Conservation (phyloP, 192 early-diverging fungal species). For the Phlyctochytrium arcticum region DNA sequence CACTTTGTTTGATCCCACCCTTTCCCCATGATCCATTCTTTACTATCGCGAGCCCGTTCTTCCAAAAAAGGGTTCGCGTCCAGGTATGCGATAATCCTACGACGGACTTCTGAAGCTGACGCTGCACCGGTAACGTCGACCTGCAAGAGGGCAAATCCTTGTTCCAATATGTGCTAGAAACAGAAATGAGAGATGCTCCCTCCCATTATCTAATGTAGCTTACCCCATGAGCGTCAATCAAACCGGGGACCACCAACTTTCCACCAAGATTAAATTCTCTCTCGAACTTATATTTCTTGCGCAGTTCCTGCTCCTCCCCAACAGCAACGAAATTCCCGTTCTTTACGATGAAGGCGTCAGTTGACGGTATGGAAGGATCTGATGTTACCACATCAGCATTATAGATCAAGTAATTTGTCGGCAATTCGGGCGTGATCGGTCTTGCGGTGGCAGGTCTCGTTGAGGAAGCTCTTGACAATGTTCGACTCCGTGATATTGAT, state of each 20-base stretch:
- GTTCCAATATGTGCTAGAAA: conserved; percentile 39
- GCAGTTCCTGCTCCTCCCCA: conserved; percentile 10
- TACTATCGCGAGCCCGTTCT: too few species aligned
- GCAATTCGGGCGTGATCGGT: not conserved
- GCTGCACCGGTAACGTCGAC: conserved; percentile 22
- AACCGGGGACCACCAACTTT: conserved; percentile 38
- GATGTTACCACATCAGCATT: conserved; percentile 42
- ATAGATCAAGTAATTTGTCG: conserved; percentile 27
- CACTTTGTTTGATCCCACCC: conserved; percentile 57
- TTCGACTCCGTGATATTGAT: too few species aligned
- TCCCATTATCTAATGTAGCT: not conserved
- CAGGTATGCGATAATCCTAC: conserved; percentile 14
- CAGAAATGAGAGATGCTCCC: not conserved
- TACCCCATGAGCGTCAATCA: conserved; percentile 53
- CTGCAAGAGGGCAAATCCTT: conserved; percentile 26
- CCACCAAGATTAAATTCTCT: conserved; percentile 18
- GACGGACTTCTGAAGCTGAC: conserved; percentile 11
- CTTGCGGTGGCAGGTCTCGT: too few species aligned
- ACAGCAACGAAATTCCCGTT: conserved; percentile 38
- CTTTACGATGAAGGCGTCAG: conserved; percentile 37
- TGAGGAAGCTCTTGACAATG: too few species aligned
- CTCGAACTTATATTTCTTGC: not conserved
- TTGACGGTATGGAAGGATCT: conserved; percentile 20
- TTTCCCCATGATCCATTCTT: conserved; percentile 40
- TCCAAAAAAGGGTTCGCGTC: conserved; percentile 29